Base-by-base conservation (phyloP, 345 rosid species). In the Eucalyptus polyanthemos region DNA sequence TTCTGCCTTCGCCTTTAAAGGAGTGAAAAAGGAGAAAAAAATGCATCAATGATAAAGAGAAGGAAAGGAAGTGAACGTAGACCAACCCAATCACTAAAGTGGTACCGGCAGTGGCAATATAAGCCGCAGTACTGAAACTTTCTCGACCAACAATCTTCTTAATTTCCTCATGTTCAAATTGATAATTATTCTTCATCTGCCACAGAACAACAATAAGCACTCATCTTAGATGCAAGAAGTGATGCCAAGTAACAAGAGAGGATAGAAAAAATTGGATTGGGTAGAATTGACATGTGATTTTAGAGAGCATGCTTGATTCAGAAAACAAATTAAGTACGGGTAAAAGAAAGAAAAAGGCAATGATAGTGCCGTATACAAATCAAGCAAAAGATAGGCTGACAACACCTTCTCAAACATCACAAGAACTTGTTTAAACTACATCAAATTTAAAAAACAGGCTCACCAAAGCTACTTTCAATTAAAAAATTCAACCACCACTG, bases 141-240 rank as follows among this genome's bases (percentile, higher is more conserved):
- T 93, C 98, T 56, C 94, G 94, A 91, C 95, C 95, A 88, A 96
- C 97, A 58, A 97, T 96, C 94, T 95, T 96, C 92, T 94, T 96
- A 50, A 97, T 88, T 65, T 97, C 99, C 47, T 90, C 92, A 87
- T 95, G 95, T 91, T 94, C 99, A 62, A 97, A 58, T 25, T 94
- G 91, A 87, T 92, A 86, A 80, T 76, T 93, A 91, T 80, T 93
- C 91, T 93, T 92, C 97, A 97, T 94, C 99, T 97, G 93, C 91
- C 91, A 86, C 44, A 58, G 85, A 72, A 76, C 85, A 76, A 21
- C 85, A 76, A 37, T 72, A 86, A 31, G 49, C n/a, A 83, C 25
- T 80, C 88, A 19, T 86, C 88, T 88, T 53, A 88, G 45, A 60
- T 49, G 29, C 50, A 60, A 86, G 29, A 49, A 80, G 29, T 29